Evolutionary conservation across 176 grass and related monocot species (phyloP).

Genomic region (Eremochloa ophiuroides): DNA sequence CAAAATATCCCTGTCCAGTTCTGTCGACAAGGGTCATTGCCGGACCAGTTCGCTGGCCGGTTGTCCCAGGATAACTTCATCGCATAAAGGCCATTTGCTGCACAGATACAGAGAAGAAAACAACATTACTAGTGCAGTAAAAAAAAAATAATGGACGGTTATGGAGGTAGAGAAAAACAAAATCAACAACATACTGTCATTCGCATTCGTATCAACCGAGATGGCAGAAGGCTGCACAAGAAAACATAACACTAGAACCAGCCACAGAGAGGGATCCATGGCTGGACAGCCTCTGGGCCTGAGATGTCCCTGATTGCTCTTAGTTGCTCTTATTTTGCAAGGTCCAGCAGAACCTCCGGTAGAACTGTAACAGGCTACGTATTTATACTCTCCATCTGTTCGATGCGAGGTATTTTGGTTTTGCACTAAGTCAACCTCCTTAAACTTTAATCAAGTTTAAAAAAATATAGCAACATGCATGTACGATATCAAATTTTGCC

Average conservation of each 20-base stretch:
- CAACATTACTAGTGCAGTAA: background rate
- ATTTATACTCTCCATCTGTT: too few relatives aligned
- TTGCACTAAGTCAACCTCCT: too few relatives aligned
- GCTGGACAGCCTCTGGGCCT: conserved; percentile 15
- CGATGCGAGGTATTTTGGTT: too few relatives aligned
- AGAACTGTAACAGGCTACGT: background rate
- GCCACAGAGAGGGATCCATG: conserved; percentile 27
- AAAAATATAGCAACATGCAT: too few relatives aligned
- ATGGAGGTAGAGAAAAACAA: background rate
- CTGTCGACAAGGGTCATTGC: conserved; percentile 55
- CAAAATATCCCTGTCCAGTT: conserved; percentile 68
- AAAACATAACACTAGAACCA: conserved; percentile 19
- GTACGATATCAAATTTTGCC: too few relatives aligned
- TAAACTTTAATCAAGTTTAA: too few relatives aligned
- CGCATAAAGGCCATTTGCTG: conserved; percentile 40
- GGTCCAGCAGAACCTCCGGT: conserved; percentile 7
- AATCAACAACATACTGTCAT: conserved; percentile 25
- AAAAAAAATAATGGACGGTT: background rate
- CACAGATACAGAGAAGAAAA: background rate
- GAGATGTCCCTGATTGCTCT: conserved; percentile 17
- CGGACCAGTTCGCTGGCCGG: conserved; percentile 62
- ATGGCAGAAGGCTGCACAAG: conserved; percentile 9
- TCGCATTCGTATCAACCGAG: conserved; percentile 9
- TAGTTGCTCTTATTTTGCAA: conserved; percentile 3
- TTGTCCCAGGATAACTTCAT: conserved; percentile 38